These are phyloP conservation scores for Debaryomycetaceae sp. DNA, from an alignment of 1,139 yeast genomes.

Conservation along the genomic window DNA sequence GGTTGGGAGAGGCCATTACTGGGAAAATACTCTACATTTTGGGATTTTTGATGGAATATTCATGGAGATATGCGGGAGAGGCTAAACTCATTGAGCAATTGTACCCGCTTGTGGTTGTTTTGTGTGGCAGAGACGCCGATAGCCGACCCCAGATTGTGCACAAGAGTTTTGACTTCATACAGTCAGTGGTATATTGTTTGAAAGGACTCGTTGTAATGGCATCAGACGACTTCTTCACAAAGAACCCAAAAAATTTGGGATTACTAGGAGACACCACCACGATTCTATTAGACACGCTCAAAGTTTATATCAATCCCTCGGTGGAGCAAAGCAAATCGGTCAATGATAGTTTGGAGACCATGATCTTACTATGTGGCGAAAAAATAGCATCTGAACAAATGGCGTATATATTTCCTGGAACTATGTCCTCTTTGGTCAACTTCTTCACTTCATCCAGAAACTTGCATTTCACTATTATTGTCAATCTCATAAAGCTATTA, in stretches of 20 bases:
- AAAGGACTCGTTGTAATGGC: constrained; percentile 13
- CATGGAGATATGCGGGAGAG: constrained; percentile 32
- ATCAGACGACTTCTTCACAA: constrained; percentile 21
- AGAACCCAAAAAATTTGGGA: constrained; percentile 16
- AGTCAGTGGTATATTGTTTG: constrained; percentile 16
- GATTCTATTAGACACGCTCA: constrained; percentile 17
- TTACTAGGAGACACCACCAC: constrained; percentile 27
- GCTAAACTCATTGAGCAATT: constrained; percentile 32
- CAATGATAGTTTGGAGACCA: constrained; percentile 9
- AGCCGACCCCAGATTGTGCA: constrained; percentile 1
- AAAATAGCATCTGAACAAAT: constrained; percentile 25
- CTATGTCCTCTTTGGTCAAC: constrained; percentile 30
- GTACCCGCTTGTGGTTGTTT: constrained; percentile 29
- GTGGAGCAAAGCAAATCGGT: constrained; percentile 18
- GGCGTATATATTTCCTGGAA: constrained; percentile 41
- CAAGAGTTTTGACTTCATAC: constrained; percentile 16
- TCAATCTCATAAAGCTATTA: constrained; percentile 21
- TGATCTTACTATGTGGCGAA: constrained; percentile 13
- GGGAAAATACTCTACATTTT: constrained; percentile 25
- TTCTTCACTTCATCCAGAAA: constrained; percentile 21
- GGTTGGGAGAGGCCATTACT: constrained; percentile 17
- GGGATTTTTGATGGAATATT: constrained; percentile 22
- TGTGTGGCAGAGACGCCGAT: constrained; percentile 13
- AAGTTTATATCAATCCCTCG: constrained; percentile 6
- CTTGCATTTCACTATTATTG: constrained; percentile 22